Evolutionary conservation across 1,284 basidiomycete genomes (phyloP).

Genomic region (Crocinoboletus sp.): DNA sequence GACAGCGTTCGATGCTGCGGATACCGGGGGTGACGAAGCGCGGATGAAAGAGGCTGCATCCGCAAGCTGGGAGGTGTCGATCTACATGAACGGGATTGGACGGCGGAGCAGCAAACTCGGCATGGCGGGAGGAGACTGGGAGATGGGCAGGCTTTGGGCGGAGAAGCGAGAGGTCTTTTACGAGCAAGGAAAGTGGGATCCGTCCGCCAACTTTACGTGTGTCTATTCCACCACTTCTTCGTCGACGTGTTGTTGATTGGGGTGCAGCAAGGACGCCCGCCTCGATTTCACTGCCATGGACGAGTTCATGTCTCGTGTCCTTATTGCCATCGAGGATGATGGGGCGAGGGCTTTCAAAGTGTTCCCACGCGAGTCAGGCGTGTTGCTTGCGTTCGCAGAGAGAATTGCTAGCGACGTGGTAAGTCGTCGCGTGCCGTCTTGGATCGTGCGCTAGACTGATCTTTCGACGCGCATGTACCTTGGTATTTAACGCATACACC

Average conservation of each 20-base stretch:
- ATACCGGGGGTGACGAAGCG: conserved; percentile 56
- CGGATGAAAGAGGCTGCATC: conserved; percentile 77
- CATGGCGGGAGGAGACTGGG: conserved; percentile 60
- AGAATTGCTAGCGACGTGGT: conserved; percentile 75
- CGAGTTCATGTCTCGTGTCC: conserved; percentile 72
- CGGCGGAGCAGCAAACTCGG: conserved; percentile 31
- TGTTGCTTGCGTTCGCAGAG: conserved; percentile 73
- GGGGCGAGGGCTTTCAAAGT: conserved; percentile 79
- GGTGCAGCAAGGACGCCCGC: conserved; percentile 19
- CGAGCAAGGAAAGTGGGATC: conserved; percentile 73
- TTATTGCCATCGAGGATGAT: conserved; percentile 65
- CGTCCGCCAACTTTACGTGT: conserved; percentile 33
- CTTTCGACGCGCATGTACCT: background rate
- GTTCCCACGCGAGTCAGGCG: conserved; percentile 76
- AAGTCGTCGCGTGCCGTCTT: conserved; percentile 20
- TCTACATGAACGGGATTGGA: conserved; percentile 30
- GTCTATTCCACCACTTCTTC: conserved; percentile 1
- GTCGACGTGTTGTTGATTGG: conserved; percentile 1
- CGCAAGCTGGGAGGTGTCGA: conserved; percentile 81
- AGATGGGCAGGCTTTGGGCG: conserved; percentile 88
- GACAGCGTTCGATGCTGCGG: conserved; percentile 80
- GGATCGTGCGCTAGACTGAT: too few species aligned
- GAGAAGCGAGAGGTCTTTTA: conserved; percentile 96
- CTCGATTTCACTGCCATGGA: conserved; percentile 87
- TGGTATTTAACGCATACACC: background rate